Percentiles rank a stretch among this genome's conserved stretches.
These are phyloP conservation scores for Bipolaris oryzae DNA, from an alignment of 2,329 filamentous ascomycete species.

Conservation along the genomic window DNA sequence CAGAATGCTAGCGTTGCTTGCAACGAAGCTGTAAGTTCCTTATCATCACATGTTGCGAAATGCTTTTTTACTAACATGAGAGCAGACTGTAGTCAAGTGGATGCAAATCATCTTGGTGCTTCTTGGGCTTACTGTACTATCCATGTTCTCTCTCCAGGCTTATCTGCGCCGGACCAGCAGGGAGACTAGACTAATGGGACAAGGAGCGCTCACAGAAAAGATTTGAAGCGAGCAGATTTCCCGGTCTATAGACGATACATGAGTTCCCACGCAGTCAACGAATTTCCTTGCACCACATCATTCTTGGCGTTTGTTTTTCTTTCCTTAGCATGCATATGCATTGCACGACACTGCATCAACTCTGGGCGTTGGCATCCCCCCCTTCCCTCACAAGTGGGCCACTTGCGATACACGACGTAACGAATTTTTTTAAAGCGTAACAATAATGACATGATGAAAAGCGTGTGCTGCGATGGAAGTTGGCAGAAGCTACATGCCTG, in stretches of 20 bases:
- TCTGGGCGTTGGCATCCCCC: background rate
- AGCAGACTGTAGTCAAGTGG: conserved; percentile 37
- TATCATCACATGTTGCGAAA: background rate
- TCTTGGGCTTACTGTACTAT: conserved; percentile 24
- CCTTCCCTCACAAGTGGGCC: background rate
- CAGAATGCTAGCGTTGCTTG: conserved; percentile 28
- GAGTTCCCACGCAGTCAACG: background rate
- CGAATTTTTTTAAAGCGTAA: background rate
- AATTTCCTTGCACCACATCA: conserved; percentile 1
- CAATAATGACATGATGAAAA: background rate
- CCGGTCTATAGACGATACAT: background rate
- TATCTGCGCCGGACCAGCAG: conserved; percentile 30
- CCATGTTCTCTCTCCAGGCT: conserved; percentile 32
- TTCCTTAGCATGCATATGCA: background rate
- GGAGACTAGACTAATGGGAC: conserved; percentile 9
- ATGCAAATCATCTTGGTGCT: conserved; percentile 34
- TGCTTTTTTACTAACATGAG: conserved; percentile 3
- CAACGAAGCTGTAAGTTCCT: conserved; percentile 33
- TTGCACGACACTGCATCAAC: conserved; percentile 2
- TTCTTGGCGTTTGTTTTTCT: background rate
- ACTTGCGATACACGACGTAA: background rate
- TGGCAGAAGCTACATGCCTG: background rate
- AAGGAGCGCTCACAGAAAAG: background rate
- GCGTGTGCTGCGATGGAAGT: background rate
- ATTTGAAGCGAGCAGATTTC: background rate